phyloP scores from a whole-genome alignment of 495 filamentous ascomycete species.

The Tuber aestivum region DNA sequence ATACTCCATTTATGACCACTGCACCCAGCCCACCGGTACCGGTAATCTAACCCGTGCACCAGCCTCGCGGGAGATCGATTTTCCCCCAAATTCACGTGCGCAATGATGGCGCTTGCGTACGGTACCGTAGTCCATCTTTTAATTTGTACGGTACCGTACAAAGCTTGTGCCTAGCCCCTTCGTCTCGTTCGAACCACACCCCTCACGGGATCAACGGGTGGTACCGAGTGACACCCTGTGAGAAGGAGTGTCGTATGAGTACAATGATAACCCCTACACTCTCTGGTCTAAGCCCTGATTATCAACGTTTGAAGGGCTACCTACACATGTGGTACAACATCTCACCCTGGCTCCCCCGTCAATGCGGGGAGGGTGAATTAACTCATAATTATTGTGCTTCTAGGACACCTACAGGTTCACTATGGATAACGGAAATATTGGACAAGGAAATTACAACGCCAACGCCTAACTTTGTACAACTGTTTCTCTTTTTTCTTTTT shows the following conservation, averaged over 20 bases:
- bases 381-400: neutral
- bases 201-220: too few relatives aligned
- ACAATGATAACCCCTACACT: neutral
- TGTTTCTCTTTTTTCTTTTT: neutral
- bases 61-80: too few relatives aligned
- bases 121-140: too few relatives aligned
- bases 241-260: neutral
- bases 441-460: neutral
- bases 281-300: neutral
- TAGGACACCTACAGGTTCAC: neutral
- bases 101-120: too few relatives aligned
- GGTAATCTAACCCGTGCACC: too few relatives aligned
- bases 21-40: too few relatives aligned
- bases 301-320: neutral
- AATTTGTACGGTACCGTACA: too few relatives aligned
- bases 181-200: too few relatives aligned
- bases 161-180: too few relatives aligned
- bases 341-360: neutral
- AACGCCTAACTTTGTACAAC: constrained; percentile 1
- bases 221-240: neutral
- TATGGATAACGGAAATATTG: neutral
- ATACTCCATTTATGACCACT: too few relatives aligned
- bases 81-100: too few relatives aligned
- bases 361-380: constrained; percentile 1
- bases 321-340: neutral